Evolutionary conservation across 2,329 filamentous ascomycete genomes (phyloP), one percentile per base, ranked within the genome.

Genomic region (Tolypocladium tundrense): DNA sequence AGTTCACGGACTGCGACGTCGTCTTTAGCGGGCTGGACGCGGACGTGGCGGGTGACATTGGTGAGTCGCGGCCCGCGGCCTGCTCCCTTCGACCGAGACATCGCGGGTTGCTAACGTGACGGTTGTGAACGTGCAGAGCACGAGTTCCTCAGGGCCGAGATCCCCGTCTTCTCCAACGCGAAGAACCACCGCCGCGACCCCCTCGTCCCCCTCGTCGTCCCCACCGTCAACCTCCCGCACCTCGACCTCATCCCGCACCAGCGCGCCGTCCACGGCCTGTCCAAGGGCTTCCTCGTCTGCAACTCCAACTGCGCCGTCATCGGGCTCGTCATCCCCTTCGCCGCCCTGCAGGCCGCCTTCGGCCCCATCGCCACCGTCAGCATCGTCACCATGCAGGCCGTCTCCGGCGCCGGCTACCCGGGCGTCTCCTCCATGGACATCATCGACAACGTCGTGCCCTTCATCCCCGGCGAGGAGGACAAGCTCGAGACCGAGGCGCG

Each of bases 301-400:
- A 97, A 97, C 79, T 96, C 91, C 63, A 97, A 97, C 78, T 99
- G 94, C 76, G 93, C 93, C 58, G 93, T 97, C 68, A 96, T 97
- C 67, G 93, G 93, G 53, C 85, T 97, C 59, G 93, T 97, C 60
- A 95, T 96, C 62, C 94, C 94, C 31, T 93, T 97, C 69, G 91
- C 91, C 13, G 93, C 93, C 19, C 84, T 97, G 41, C 89, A 96
- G 72, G 84, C 87, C 56, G 86, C 84, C 66, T 96, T 97, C 68
- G 94, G 93, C 51, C 86, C 87, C 66, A 88, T 96, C 64, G 88
- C 90, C 61, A 73, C 76, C 65, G 85, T 85, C 65, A 84, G 79
- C 64, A 90, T 97, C 56, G 91, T 97, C 66, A 97, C 94, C 50
- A 86, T 96, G 82, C 94, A 97, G 77, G 93, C 94, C 59, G 86